These are phyloP conservation scores for Pseudozyma sp. DNA, from an alignment of 1,284 basidiomycete species.

Conservation along the genomic window DNA sequence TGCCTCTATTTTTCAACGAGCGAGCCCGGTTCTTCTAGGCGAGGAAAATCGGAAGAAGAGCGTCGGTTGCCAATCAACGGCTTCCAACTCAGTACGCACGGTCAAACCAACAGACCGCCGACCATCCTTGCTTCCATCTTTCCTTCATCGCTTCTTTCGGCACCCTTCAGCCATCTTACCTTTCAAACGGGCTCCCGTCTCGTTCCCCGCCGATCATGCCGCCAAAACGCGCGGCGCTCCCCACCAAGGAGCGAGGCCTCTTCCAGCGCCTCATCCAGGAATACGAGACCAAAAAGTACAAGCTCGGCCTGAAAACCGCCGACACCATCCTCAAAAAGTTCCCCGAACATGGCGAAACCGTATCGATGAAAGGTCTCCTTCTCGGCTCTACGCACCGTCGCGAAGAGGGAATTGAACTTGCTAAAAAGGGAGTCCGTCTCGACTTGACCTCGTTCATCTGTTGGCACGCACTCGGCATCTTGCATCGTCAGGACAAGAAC, in stretches of 20 bases:
- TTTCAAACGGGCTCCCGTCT: not conserved
- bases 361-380: conserved; percentile 66
- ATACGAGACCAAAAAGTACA: conserved; percentile 91
- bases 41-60: conserved; percentile 30
- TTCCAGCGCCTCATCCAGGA: conserved; percentile 83
- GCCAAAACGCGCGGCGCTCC: conserved; percentile 71
- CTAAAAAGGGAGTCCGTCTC: conserved; percentile 83
- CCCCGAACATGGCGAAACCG: conserved; percentile 83
- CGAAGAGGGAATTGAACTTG: conserved; percentile 80
- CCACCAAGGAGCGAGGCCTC: conserved; percentile 84
- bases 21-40: conserved; percentile 6
- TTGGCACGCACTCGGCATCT: conserved; percentile 92
- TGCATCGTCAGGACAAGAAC: conserved; percentile 79
- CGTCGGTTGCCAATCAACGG: not conserved
- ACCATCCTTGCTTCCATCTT: not conserved
- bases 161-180: not conserved
- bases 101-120: not conserved
- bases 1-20: conserved; percentile 5
- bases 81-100: conserved; percentile 1
- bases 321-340: conserved; percentile 95
- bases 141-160: not conserved
- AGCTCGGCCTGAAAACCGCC: conserved; percentile 89
- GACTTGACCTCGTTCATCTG: conserved; percentile 94
- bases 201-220: conserved; percentile 35
- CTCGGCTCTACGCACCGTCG: conserved; percentile 58